phyloP scores from a whole-genome alignment of 1,139 yeast species.

The Diutina sp. region DNA sequence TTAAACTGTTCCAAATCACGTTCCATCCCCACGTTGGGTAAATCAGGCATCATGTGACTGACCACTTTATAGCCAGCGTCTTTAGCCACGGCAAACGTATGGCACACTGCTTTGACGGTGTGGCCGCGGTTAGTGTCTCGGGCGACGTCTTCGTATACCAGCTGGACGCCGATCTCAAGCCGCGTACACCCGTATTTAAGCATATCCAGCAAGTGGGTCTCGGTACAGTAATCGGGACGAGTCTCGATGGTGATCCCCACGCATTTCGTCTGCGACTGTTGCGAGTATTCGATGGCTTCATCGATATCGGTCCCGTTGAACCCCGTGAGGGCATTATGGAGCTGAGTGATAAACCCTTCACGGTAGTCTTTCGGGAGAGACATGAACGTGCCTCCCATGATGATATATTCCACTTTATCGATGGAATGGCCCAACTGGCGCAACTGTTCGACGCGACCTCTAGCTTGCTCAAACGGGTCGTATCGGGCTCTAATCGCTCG shows the following conservation, averaged over 20 bases:
- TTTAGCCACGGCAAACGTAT: constrained; percentile 88
- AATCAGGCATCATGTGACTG: constrained; percentile 99
- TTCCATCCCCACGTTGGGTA: constrained; percentile 98
- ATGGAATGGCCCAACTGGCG: constrained; percentile 93
- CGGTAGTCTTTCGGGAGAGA: constrained; percentile 81
- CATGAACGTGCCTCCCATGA: constrained; percentile 99
- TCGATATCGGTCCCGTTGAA: constrained; percentile 79
- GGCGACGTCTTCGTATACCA: constrained; percentile 96
- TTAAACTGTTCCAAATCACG: constrained; percentile 91
- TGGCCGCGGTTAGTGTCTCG: constrained; percentile 98
- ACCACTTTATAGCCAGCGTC: constrained; percentile 98
- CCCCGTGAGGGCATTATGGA: constrained; percentile 94
- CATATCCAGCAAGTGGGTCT: constrained; percentile 92
- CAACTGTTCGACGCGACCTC: constrained; percentile 94
- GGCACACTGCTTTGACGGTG: constrained; percentile 91
- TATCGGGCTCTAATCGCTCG: constrained; percentile 95
- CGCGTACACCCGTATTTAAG: constrained; percentile 93
- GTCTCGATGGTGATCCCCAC: constrained; percentile 98
- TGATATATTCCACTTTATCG: constrained; percentile 92
- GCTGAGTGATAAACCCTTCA: constrained; percentile 74
- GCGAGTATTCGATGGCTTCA: constrained; percentile 84
- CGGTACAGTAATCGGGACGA: constrained; percentile 97
- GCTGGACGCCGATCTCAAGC: constrained; percentile 93
- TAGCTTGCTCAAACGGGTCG: constrained; percentile 96
- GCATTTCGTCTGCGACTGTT: constrained; percentile 91